phyloP scores from a whole-genome alignment of 2,329 filamentous ascomycete species.

The Verticillium klebahnii region DNA sequence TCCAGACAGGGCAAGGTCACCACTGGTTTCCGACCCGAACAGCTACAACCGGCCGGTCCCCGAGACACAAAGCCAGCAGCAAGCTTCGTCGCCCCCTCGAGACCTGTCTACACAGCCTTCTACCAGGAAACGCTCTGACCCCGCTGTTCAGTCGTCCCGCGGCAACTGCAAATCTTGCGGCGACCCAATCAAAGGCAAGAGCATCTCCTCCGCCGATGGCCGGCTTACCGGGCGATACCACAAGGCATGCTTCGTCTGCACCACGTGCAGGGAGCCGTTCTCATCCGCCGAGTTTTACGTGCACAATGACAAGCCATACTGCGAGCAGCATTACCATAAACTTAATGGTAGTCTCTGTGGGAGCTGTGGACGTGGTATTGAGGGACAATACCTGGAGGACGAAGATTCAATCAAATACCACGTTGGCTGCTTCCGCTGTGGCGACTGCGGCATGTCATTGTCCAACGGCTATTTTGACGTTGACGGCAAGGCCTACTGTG shows the following conservation, averaged over 20 bases:
- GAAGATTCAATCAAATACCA: conserved; percentile 77
- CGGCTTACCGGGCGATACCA: conserved; percentile 91
- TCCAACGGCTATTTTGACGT: conserved; percentile 90
- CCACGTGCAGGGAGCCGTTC: conserved; percentile 76
- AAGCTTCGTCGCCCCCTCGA: conserved; percentile 15
- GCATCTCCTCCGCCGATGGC: conserved; percentile 88
- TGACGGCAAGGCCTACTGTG: conserved; percentile 74
- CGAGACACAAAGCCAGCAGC: neutral
- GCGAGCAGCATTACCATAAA: conserved; percentile 87
- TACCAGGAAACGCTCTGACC: conserved; percentile 62
- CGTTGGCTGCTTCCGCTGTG: conserved; percentile 78
- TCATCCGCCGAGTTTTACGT: conserved; percentile 91
- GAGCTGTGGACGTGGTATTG: conserved; percentile 78
- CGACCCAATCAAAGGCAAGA: conserved; percentile 78
- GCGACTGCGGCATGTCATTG: conserved; percentile 69
- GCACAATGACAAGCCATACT: conserved; percentile 80
- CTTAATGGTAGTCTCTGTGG: conserved; percentile 83
- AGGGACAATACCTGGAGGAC: conserved; percentile 89
- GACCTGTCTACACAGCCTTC: conserved; percentile 29
- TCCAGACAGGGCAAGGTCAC: conserved; percentile 15
- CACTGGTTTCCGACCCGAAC: conserved; percentile 16
- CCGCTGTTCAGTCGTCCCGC: conserved; percentile 41
- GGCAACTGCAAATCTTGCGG: conserved; percentile 82
- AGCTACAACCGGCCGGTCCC: neutral
- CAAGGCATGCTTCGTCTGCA: conserved; percentile 90